phyloP scores from a whole-genome alignment of 306 rosid genomes.

The Gynostemma pentaphyllum region DNA sequence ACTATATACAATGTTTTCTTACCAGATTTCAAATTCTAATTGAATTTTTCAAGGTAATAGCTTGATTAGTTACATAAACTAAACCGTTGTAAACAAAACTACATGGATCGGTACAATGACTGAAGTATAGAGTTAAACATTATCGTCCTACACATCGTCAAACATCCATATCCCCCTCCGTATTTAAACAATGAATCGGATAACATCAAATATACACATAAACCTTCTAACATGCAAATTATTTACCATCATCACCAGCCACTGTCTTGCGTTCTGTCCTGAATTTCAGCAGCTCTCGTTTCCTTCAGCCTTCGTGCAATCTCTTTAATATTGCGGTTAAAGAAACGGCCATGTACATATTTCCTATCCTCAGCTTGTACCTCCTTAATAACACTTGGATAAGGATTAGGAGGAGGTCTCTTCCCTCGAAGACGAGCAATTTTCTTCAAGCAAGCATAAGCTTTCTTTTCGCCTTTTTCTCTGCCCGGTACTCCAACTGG shows the following conservation, averaged over 20 bases:
- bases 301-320: slow-evolving; percentile 43
- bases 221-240: background rate
- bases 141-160: no score
- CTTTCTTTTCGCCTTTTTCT: slow-evolving; percentile 65
- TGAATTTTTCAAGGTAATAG: no score
- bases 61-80: no score
- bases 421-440: slow-evolving; percentile 66
- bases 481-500: slow-evolving; percentile 69
- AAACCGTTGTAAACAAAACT: no score
- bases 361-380: slow-evolving; percentile 74
- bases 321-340: slow-evolving; percentile 43
- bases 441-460: slow-evolving; percentile 54
- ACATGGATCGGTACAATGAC: no score
- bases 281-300: slow-evolving; percentile 18
- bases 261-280: slow-evolving; percentile 24
- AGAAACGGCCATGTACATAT: slow-evolving; percentile 59
- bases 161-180: no score
- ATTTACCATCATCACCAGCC: background rate
- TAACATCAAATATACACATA: no score
- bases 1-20: no score
- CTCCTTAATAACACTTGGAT: slow-evolving; percentile 56
- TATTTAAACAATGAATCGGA: no score
- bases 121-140: no score
- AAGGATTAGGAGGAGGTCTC: slow-evolving; percentile 76
- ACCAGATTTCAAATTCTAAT: no score